A percentile compares a stretch with the other conserved stretches of the same genome.
Evolutionary conservation across 345 rosid species (phyloP).

Genomic region (Corchorus capsularis): DNA sequence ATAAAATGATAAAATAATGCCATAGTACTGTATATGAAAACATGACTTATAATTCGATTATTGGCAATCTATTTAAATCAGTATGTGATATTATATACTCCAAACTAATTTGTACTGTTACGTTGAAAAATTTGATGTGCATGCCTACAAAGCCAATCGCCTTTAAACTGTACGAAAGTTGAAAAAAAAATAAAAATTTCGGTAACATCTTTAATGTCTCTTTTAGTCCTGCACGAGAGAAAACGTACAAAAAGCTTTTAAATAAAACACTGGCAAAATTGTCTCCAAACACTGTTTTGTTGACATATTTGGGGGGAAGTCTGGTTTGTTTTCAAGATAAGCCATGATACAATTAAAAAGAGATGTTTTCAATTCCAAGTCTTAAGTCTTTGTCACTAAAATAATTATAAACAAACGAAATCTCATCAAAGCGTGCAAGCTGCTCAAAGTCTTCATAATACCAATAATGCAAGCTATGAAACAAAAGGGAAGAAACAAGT

Average conservation of each 20-base stretch:
- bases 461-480: conserved; percentile 12
- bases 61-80: not conserved
- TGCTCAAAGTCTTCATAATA: not conserved
- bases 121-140: not conserved
- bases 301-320: not conserved
- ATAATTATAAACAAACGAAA: not conserved
- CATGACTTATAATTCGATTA: not conserved
- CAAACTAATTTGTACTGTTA: not conserved
- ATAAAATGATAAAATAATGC: no score
- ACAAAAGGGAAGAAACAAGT: not conserved
- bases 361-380: not conserved
- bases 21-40: not conserved
- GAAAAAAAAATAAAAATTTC: not conserved
- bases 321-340: not conserved
- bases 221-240: not conserved
- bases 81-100: not conserved
- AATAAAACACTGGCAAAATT: not conserved
- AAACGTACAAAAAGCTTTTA: not conserved
- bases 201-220: conserved; percentile 6
- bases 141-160: not conserved
- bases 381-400: not conserved
- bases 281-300: not conserved
- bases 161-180: not conserved
- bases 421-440: not conserved
- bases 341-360: not conserved